These are phyloP conservation scores for Emericellopsis atlantica DNA, from an alignment of 2,329 filamentous ascomycete genomes.

Conservation along the genomic window DNA sequence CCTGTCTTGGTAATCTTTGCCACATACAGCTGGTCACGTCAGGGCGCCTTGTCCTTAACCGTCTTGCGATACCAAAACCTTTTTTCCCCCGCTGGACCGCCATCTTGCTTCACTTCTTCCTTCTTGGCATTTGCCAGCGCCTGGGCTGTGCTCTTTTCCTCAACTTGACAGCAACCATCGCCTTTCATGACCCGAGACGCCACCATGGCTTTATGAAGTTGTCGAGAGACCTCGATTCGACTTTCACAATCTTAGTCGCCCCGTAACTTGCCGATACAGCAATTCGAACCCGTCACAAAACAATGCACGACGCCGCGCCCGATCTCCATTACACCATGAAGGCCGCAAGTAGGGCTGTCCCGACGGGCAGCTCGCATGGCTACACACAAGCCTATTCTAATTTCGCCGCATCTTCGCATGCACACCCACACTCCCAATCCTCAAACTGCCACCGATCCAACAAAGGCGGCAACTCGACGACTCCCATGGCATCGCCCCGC, in stretches of 20 bases:
- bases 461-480: conserved; percentile 28
- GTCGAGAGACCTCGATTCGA: not conserved
- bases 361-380: conserved; percentile 1
- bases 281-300: not conserved
- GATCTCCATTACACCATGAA: conserved; percentile 33
- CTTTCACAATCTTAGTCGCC: not conserved
- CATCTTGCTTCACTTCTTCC: not conserved
- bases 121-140: not conserved
- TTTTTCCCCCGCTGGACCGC: not conserved
- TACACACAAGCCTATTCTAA: conserved; percentile 10
- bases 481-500: conserved; percentile 39
- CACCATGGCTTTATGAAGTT: conserved; percentile 2
- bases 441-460: conserved; percentile 23
- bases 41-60: not conserved
- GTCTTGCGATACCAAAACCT: not conserved
- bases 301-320: conserved; percentile 7
- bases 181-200: not conserved
- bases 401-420: conserved; percentile 10
- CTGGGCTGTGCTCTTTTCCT: not conserved
- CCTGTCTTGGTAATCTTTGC: not conserved
- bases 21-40: conserved; percentile 1
- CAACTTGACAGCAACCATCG: not conserved
- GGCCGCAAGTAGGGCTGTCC: conserved; percentile 18
- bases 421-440: conserved; percentile 25
- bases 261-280: too few relatives aligned